phyloP scores from a whole-genome alignment of 2,329 filamentous ascomycete genomes.

The Aspergillaceae sp. region DNA sequence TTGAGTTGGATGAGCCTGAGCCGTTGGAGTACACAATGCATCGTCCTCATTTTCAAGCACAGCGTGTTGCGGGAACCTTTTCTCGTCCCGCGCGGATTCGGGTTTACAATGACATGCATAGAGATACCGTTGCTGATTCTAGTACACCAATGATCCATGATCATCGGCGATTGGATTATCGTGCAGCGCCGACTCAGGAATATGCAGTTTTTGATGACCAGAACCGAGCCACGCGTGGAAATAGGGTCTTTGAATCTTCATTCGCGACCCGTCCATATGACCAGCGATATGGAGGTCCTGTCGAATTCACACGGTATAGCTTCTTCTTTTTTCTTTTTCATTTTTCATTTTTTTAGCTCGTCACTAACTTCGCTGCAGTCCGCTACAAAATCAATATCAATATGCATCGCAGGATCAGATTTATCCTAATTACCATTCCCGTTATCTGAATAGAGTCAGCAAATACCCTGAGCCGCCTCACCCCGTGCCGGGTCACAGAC shows the following conservation, averaged over 20 bases:
- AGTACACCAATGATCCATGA: neutral
- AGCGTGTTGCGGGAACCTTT: constrained; percentile 8
- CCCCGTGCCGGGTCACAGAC: constrained; percentile 13
- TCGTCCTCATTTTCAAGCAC: constrained; percentile 9
- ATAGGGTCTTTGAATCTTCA: constrained; percentile 3
- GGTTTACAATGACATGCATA: constrained; percentile 7
- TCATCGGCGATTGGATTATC: neutral
- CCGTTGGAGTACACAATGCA: constrained; percentile 13
- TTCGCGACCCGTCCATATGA: constrained; percentile 11
- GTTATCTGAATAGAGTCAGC: constrained; percentile 16
- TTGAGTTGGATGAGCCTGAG: constrained; percentile 20
- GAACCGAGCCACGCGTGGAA: constrained; percentile 2
- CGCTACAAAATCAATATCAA: constrained; percentile 4
- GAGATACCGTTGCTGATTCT: constrained; percentile 6
- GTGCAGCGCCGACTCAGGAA: neutral
- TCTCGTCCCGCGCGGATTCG: constrained; percentile 8
- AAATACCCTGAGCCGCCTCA: constrained; percentile 9
- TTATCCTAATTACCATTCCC: constrained; percentile 16
- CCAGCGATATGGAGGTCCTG: constrained; percentile 5
- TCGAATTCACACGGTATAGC: constrained; percentile 17
- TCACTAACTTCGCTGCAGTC: neutral
- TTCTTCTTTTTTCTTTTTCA: neutral
- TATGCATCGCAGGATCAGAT: constrained; percentile 13
- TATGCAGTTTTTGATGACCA: constrained; percentile 1
- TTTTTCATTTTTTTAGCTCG: neutral